These are phyloP conservation scores for Sclerotinia subarctica DNA, from an alignment of 2,329 filamentous ascomycete species.

Conservation along the genomic window DNA sequence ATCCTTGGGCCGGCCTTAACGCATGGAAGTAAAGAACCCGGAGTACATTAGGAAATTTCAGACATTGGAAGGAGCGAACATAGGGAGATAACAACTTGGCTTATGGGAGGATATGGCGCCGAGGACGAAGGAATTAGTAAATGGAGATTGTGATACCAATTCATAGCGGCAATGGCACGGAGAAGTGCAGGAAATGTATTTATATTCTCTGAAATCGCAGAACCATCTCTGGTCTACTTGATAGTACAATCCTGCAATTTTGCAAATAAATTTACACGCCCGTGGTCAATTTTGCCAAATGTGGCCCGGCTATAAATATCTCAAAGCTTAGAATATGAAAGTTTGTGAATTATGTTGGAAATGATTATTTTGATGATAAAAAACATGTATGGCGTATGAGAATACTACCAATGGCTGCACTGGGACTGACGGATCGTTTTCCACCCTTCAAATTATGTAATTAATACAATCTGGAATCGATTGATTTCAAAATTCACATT, in stretches of 20 bases:
- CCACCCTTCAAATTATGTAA: too few species aligned
- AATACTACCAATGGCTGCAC: too few species aligned
- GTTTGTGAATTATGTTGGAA: neutral
- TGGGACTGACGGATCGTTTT: too few species aligned
- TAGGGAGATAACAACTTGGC: neutral
- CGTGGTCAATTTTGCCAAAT: neutral
- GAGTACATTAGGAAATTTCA: neutral
- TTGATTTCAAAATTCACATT: too few species aligned
- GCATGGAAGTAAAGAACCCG: slow-evolving; percentile 30
- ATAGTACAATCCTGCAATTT: neutral
- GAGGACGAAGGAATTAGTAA: slow-evolving; percentile 12
- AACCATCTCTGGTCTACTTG: neutral
- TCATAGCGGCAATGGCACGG: neutral
- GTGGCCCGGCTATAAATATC: neutral
- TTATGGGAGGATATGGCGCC: slow-evolving; percentile 3
- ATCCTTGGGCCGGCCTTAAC: slow-evolving; percentile 66
- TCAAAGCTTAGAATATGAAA: neutral
- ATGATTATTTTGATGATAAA: neutral
- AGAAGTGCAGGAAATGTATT: slow-evolving; percentile 9
- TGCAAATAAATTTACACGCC: neutral
- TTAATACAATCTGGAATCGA: too few species aligned
- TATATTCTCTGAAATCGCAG: slow-evolving; percentile 6
- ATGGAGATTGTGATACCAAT: slow-evolving; percentile 12
- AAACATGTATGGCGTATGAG: neutral
- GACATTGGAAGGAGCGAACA: slow-evolving; percentile 4